A percentile compares a stretch with the other conserved stretches of the same genome.
phyloP scores from a whole-genome alignment of 345 rosid species.

The Rhodamnia argentea region DNA sequence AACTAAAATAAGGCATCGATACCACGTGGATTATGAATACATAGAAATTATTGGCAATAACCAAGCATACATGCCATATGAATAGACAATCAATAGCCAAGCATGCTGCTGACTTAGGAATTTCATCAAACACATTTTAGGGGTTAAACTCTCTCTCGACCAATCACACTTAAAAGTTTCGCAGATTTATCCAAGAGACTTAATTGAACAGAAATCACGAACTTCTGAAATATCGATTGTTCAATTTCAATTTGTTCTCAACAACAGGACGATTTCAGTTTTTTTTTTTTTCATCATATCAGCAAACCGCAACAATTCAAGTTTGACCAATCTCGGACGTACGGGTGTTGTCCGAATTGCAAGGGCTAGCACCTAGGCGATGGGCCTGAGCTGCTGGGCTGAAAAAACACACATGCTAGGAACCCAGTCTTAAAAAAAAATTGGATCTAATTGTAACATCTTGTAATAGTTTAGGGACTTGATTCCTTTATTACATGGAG shows the following conservation, averaged over 20 bases:
- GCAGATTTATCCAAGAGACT: neutral
- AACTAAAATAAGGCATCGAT: neutral
- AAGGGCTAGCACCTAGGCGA: neutral
- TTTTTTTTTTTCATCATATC: too few species aligned
- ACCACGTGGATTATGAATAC: neutral
- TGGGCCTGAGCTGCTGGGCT: neutral
- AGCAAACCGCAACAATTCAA: too few species aligned
- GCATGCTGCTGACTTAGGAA: neutral
- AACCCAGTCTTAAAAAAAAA: too few species aligned
- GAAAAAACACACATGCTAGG: too few species aligned
- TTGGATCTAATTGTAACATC: too few species aligned
- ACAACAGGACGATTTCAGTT: too few species aligned
- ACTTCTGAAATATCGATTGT: neutral
- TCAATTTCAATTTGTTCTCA: neutral
- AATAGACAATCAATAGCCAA: neutral
- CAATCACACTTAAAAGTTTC: too few species aligned
- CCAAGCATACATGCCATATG: neutral
- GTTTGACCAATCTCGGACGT: too few species aligned
- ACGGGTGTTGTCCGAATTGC: neutral
- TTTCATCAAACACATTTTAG: too few species aligned
- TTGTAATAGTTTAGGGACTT: too few species aligned
- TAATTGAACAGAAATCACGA: neutral
- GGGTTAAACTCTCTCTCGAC: too few species aligned
- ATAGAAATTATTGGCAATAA: neutral
- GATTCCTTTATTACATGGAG: too few species aligned